Conservation (phyloP, 345 rosid species). For the Citropsis articulata region DNA sequence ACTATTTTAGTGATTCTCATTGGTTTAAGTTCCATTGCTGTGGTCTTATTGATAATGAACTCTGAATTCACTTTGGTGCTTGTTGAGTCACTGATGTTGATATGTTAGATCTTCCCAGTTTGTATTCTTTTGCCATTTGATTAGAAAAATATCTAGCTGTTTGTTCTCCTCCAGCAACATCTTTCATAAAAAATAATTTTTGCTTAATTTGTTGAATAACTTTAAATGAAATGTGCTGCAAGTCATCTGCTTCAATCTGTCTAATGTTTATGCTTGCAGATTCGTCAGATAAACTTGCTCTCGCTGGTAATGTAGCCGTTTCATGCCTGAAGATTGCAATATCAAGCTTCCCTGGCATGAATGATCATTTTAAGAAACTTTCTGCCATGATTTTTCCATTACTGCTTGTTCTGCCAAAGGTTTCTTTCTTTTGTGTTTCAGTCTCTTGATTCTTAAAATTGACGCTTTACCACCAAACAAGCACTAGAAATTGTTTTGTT, state of each 20-base stretch:
- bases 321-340: constrained; percentile 52
- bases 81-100: not conserved
- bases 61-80: not conserved
- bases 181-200: not conserved
- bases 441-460: not conserved
- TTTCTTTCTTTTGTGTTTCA: constrained; percentile 16
- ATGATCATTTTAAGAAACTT: constrained; percentile 47
- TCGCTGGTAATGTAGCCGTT: constrained; percentile 57
- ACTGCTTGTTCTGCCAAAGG: constrained; percentile 74
- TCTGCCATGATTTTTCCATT: constrained; percentile 74
- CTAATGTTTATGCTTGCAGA: constrained; percentile 41
- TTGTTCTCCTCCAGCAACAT: not conserved
- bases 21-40: not conserved
- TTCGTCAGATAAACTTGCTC: constrained; percentile 38
- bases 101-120: not conserved
- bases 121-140: not conserved
- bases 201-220: not conserved
- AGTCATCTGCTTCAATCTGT: not conserved
- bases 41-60: not conserved
- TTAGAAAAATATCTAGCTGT: not conserved
- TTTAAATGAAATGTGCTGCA: not conserved
- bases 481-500: not conserved
- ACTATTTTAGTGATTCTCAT: not conserved
- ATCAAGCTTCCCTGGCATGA: constrained; percentile 38
- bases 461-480: not conserved